Evolutionary conservation across 2,329 filamentous ascomycete species (phyloP).

Genomic region (Phyllosticta paracitricarpa): DNA sequence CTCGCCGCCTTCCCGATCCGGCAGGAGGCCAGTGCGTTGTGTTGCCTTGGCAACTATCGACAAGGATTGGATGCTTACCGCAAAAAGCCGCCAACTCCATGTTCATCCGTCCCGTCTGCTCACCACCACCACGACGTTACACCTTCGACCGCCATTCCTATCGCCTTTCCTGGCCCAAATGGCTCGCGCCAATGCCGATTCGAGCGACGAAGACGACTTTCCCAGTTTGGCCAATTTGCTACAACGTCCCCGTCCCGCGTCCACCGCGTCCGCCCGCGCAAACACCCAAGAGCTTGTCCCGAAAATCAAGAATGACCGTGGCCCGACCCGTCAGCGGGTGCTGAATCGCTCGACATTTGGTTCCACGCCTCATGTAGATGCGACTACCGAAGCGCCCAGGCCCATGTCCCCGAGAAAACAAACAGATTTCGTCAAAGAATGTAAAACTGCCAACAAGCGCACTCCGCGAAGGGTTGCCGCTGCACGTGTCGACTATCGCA

Average conservation of each 20-base stretch:
- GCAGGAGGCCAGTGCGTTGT: not conserved
- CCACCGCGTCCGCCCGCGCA: not conserved
- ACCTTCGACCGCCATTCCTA: not conserved
- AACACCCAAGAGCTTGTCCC: constrained; percentile 12
- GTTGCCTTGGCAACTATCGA: constrained; percentile 9
- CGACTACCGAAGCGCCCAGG: constrained; percentile 16
- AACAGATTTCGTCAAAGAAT: constrained; percentile 15
- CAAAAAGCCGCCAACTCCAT: not conserved
- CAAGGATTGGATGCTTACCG: not conserved
- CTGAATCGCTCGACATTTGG: constrained; percentile 22
- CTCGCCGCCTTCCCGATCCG: not conserved
- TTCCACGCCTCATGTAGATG: constrained; percentile 21
- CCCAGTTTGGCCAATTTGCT: not conserved
- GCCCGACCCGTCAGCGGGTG: constrained; percentile 21
- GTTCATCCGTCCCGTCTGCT: not conserved
- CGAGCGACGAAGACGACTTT: constrained; percentile 8
- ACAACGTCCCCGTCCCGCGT: not conserved
- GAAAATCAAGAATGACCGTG: constrained; percentile 14
- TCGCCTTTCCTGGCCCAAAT: not conserved
- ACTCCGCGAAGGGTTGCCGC: not conserved
- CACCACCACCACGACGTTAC: not conserved
- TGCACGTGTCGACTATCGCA: not conserved
- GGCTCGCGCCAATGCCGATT: constrained; percentile 3
- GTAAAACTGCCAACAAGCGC: not conserved
- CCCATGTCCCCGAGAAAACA: not conserved